Percentiles rank a stretch among this genome's conserved stretches.
These are phyloP conservation scores for Actinomortierella wolfii DNA, from an alignment of 371 early-diverging fungal species.

Conservation along the genomic window DNA sequence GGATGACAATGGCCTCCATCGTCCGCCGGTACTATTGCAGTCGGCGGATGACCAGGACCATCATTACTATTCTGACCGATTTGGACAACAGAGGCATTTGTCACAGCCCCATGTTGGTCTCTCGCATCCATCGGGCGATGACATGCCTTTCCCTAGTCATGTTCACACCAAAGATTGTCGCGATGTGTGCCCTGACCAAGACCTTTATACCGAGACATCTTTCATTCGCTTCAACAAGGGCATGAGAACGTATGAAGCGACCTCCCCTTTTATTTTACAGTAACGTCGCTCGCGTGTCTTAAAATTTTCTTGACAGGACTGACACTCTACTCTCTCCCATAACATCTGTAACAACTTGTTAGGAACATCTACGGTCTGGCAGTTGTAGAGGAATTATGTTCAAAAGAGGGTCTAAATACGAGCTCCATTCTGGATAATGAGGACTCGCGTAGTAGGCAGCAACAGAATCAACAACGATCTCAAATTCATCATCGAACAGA, in stretches of 20 bases:
- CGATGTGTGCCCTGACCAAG: conserved; percentile 43
- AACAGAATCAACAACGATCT: not conserved
- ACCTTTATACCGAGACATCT: conserved; percentile 31
- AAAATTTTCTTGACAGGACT: not conserved
- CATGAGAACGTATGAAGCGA: conserved; percentile 31
- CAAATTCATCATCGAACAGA: not conserved
- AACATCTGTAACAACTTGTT: not conserved
- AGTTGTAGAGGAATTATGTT: conserved; percentile 29
- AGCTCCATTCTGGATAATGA: not conserved
- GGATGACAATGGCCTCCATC: conserved; percentile 20
- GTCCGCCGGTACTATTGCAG: conserved; percentile 37
- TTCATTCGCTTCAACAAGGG: conserved; percentile 36
- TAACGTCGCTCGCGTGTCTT: not conserved
- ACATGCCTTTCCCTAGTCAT: conserved; percentile 8
- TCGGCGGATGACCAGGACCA: conserved; percentile 24
- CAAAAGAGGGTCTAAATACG: not conserved
- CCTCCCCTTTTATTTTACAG: not conserved
- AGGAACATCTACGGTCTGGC: conserved; percentile 41
- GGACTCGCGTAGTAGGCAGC: not conserved
- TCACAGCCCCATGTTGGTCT: not conserved
- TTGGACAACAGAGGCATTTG: not conserved
- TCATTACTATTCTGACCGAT: not conserved
- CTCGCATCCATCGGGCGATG: not conserved
- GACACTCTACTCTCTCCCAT: not conserved
- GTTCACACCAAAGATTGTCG: conserved; percentile 35